Percentiles rank a stretch among this genome's conserved stretches.
Evolutionary conservation across 2,329 filamentous ascomycete genomes (phyloP).

Genomic region (Xenoacremonium recifei): DNA sequence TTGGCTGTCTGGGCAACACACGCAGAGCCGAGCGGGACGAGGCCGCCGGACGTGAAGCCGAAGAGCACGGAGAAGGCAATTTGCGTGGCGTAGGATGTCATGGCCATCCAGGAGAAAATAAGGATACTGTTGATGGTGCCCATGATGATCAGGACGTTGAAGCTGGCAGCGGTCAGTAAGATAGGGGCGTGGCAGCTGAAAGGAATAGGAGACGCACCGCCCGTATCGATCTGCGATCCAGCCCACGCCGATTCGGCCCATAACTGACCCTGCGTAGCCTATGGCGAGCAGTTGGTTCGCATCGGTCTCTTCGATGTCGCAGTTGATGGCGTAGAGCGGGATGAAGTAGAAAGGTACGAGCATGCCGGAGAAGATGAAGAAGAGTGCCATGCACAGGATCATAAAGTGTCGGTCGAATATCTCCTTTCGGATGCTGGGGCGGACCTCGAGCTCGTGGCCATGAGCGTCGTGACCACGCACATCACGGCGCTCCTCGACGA

Average conservation of each 20-base stretch:
- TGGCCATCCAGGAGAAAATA: slow-evolving; percentile 30
- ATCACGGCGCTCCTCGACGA: slow-evolving; percentile 27
- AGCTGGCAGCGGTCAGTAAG: slow-evolving; percentile 11
- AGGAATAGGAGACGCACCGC: slow-evolving; percentile 22
- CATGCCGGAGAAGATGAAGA: slow-evolving; percentile 29
- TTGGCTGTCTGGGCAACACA: slow-evolving; percentile 30
- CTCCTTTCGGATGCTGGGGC: slow-evolving; percentile 24
- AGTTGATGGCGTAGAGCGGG: slow-evolving; percentile 50
- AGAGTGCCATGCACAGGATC: slow-evolving; percentile 17
- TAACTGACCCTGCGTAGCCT: slow-evolving; percentile 56
- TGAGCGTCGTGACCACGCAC: slow-evolving; percentile 12
- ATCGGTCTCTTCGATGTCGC: slow-evolving; percentile 44
- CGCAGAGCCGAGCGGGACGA: slow-evolving; percentile 33
- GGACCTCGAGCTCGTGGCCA: slow-evolving; percentile 7
- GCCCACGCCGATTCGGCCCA: slow-evolving; percentile 52
- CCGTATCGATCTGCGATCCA: slow-evolving; percentile 51
- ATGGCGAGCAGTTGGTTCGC: slow-evolving; percentile 62
- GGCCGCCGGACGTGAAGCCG: slow-evolving; percentile 30
- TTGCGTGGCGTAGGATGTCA: slow-evolving; percentile 16
- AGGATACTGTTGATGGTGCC: slow-evolving; percentile 22
- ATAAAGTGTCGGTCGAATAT: slow-evolving; percentile 24
- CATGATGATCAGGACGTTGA: slow-evolving; percentile 40
- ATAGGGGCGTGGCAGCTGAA: neutral
- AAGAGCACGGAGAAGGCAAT: slow-evolving; percentile 25
- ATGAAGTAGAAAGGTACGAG: slow-evolving; percentile 31